Percentiles rank a stretch among this genome's conserved stretches.
These are phyloP conservation scores for Rosa chinensis DNA, from an alignment of 306 rosid genomes.

Conservation along the genomic window DNA sequence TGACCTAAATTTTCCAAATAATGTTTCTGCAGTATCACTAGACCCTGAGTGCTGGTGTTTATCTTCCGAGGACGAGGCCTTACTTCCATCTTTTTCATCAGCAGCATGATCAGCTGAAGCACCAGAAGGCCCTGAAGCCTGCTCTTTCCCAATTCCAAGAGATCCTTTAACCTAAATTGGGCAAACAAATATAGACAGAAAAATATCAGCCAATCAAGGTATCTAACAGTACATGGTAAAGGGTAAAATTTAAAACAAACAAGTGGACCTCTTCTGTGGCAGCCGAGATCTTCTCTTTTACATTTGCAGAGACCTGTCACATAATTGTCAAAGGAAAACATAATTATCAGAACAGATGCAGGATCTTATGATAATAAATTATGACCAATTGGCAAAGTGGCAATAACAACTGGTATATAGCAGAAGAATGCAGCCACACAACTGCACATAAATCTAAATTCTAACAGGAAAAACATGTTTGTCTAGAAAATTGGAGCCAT, in stretches of 20 bases:
- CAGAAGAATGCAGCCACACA: neutral
- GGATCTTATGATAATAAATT: neutral
- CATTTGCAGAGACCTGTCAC: conserved; percentile 70
- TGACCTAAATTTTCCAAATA: conserved; percentile 72
- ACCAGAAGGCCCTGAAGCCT: conserved; percentile 52
- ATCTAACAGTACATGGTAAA: conserved; percentile 13
- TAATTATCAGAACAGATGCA: neutral
- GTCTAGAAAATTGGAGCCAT: neutral
- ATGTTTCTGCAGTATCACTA: conserved; percentile 51
- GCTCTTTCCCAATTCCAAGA: conserved; percentile 64
- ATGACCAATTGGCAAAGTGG: neutral
- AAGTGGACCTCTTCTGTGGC: conserved; percentile 80
- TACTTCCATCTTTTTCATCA: conserved; percentile 44
- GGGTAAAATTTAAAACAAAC: conserved; percentile 15
- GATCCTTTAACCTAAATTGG: conserved; percentile 71
- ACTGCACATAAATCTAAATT: neutral
- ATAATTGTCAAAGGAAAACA: neutral
- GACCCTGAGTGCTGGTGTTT: conserved; percentile 43
- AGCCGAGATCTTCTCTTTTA: conserved; percentile 80
- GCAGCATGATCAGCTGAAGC: conserved; percentile 48
- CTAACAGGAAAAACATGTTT: neutral
- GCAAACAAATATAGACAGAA: conserved; percentile 13
- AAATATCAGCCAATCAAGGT: conserved; percentile 1
- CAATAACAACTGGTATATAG: neutral
- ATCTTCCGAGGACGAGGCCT: conserved; percentile 46